phyloP scores from a whole-genome alignment of 2,329 filamentous ascomycete genomes.

The Drechslerella coelobrocha region DNA sequence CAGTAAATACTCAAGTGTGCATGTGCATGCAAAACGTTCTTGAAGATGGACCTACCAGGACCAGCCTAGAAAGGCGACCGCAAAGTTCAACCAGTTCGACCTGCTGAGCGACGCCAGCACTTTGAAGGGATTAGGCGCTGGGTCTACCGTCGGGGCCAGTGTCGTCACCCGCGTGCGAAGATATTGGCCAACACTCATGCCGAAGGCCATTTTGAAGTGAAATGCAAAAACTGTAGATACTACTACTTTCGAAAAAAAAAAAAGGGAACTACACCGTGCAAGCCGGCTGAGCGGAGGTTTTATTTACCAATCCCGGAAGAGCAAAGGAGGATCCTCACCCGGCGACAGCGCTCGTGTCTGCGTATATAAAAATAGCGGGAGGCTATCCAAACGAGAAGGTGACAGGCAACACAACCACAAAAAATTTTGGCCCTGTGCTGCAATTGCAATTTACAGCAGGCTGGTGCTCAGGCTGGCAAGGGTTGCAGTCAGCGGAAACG shows the following conservation, averaged over 20 bases:
- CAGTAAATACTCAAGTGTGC: neutral
- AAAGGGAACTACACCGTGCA: neutral
- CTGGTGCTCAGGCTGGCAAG: too few species aligned
- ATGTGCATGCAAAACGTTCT: neutral
- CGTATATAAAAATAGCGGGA: neutral
- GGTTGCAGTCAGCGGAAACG: neutral
- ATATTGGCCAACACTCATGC: slow-evolving; percentile 40
- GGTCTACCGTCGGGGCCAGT: slow-evolving; percentile 66
- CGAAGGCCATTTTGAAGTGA: slow-evolving; percentile 22
- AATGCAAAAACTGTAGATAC: neutral
- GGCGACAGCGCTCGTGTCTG: neutral
- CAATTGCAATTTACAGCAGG: too few species aligned
- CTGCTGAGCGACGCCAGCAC: slow-evolving; percentile 61
- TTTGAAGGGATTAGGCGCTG: slow-evolving; percentile 63
- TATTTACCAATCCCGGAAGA: too few species aligned
- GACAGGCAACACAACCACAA: neutral
- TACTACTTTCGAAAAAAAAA: neutral
- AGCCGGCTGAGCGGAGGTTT: too few species aligned
- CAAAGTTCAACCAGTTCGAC: slow-evolving; percentile 64
- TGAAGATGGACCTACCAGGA: slow-evolving; percentile 57
- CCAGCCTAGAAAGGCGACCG: slow-evolving; percentile 66
- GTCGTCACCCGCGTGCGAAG: slow-evolving; percentile 63
- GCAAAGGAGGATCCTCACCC: neutral
- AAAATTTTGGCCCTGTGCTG: neutral
- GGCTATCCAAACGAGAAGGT: neutral